Percentiles rank a stretch among this genome's conserved stretches.
Conservation (phyloP, 805 yeast species). For the Torulaspora microellipsoides region DNA sequence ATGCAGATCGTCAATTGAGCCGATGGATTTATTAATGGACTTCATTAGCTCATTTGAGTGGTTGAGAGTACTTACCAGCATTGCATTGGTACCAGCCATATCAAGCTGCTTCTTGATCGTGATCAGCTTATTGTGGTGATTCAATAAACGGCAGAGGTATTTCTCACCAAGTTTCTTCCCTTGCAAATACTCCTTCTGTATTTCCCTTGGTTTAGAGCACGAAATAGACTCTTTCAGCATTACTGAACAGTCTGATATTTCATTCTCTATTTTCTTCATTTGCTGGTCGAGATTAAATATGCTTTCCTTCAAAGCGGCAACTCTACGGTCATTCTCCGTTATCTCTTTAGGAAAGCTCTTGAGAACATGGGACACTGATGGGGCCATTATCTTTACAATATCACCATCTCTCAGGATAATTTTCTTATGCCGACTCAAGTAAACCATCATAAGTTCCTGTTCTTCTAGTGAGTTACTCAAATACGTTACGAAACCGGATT, state of each 20-base stretch:
- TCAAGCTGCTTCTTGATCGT: slow-evolving; percentile 40
- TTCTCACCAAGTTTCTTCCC: slow-evolving; percentile 36
- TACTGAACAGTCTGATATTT: slow-evolving; percentile 15
- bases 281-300: slow-evolving; percentile 17
- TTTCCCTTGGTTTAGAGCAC: slow-evolving; percentile 21
- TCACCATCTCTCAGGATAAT: slow-evolving; percentile 13
- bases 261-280: slow-evolving; percentile 21
- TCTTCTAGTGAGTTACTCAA: slow-evolving; percentile 11
- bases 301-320: slow-evolving; percentile 33
- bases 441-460: slow-evolving; percentile 18
- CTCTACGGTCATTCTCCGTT: slow-evolving; percentile 34
- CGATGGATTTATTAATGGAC: slow-evolving; percentile 38
- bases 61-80: slow-evolving; percentile 37
- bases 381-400: slow-evolving; percentile 21
- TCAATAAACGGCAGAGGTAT: slow-evolving; percentile 32
- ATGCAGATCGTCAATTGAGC: slow-evolving; percentile 42
- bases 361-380: slow-evolving; percentile 18
- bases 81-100: slow-evolving; percentile 39
- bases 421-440: slow-evolving; percentile 17
- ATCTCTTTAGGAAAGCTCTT: slow-evolving; percentile 15
- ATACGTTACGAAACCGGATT: slow-evolving; percentile 8
- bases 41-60: slow-evolving; percentile 36
- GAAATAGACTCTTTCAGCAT: slow-evolving; percentile 20
- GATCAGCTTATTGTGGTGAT: slow-evolving; percentile 37
- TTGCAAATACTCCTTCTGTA: slow-evolving; percentile 34